phyloP scores from a whole-genome alignment of 108 stramenopile species.

The Cyclostephanos tholiformis region DNA sequence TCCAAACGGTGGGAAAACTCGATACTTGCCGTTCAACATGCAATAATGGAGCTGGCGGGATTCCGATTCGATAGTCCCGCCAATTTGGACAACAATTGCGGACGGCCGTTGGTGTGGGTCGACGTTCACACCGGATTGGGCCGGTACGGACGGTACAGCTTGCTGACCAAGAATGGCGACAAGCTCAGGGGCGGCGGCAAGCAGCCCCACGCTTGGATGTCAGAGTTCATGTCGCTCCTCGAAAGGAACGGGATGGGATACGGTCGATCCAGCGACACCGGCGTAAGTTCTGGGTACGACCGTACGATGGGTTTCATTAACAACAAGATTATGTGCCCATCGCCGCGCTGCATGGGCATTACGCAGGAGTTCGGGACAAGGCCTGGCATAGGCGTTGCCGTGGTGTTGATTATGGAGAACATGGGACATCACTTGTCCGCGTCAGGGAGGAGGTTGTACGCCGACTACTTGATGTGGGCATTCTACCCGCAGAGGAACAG shows the following conservation, averaged over 20 bases:
- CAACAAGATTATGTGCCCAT: conserved; percentile 33
- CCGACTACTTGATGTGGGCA: conserved; percentile 31
- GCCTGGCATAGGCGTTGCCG: conserved; percentile 57
- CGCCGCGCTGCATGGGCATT: conserved; percentile 22
- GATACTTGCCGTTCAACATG: conserved; percentile 37
- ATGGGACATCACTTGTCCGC: conserved; percentile 42
- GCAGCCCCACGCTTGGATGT: conserved; percentile 2
- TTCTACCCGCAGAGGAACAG: conserved; percentile 41
- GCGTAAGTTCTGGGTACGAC: conserved; percentile 59
- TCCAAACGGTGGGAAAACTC: conserved; percentile 54
- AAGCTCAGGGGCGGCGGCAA: conserved; percentile 9
- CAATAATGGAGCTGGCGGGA: conserved; percentile 36
- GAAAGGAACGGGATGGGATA: conserved; percentile 7
- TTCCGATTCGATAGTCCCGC: conserved; percentile 8
- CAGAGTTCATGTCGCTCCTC: conserved; percentile 2
- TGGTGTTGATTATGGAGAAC: conserved; percentile 76
- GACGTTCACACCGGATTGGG: conserved; percentile 89
- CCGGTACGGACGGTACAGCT: conserved; percentile 56
- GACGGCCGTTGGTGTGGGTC: conserved; percentile 57
- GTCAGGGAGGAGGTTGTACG: conserved; percentile 9
- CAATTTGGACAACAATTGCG: background rate
- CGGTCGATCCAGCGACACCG: conserved; percentile 16
- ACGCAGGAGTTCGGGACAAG: conserved; percentile 85
- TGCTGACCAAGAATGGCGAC: conserved; percentile 20
- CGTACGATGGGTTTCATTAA: conserved; percentile 44